Evolutionary conservation across 768 basidiomycete genomes (phyloP).

Genomic region (Boletus reticulatus): DNA sequence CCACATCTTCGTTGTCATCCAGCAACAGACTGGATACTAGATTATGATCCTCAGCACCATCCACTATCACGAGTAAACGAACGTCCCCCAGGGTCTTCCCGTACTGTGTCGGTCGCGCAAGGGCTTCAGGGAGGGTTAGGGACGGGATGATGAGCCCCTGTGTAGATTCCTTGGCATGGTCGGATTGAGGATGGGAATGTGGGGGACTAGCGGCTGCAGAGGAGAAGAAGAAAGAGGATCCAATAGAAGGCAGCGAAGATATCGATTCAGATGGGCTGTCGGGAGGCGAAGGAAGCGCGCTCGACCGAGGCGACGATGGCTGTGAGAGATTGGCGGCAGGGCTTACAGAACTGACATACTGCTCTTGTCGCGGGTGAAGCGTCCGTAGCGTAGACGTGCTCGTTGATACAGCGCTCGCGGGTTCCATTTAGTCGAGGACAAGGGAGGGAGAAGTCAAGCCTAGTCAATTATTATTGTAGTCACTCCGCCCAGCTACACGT

Average conservation of each 20-base stretch:
- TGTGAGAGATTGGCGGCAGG: conserved; percentile 30
- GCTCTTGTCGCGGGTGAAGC: conserved; percentile 27
- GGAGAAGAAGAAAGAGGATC: conserved; percentile 77
- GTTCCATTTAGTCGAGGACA: conserved; percentile 27
- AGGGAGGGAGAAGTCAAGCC: neutral
- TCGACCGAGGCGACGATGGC: conserved; percentile 49
- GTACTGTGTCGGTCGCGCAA: conserved; percentile 63
- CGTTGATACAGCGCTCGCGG: conserved; percentile 21
- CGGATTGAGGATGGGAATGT: conserved; percentile 44
- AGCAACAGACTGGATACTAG: conserved; percentile 49
- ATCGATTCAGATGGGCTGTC: conserved; percentile 62
- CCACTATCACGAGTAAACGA: conserved; percentile 53
- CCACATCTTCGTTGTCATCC: conserved; percentile 66
- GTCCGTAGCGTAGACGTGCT: conserved; percentile 42
- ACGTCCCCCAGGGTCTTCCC: conserved; percentile 68
- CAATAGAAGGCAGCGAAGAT: conserved; percentile 70
- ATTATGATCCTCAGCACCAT: conserved; percentile 30
- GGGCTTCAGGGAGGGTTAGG: conserved; percentile 56
- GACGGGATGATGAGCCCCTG: conserved; percentile 70
- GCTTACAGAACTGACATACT: neutral
- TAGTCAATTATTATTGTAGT: neutral
- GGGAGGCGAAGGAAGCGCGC: conserved; percentile 54
- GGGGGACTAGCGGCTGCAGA: conserved; percentile 68
- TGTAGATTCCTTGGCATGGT: conserved; percentile 38
- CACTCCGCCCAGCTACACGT: conserved; percentile 29